These are phyloP conservation scores for Chimonanthus praecox DNA, from an alignment of 164 flowering plant genomes.

Conservation along the genomic window DNA sequence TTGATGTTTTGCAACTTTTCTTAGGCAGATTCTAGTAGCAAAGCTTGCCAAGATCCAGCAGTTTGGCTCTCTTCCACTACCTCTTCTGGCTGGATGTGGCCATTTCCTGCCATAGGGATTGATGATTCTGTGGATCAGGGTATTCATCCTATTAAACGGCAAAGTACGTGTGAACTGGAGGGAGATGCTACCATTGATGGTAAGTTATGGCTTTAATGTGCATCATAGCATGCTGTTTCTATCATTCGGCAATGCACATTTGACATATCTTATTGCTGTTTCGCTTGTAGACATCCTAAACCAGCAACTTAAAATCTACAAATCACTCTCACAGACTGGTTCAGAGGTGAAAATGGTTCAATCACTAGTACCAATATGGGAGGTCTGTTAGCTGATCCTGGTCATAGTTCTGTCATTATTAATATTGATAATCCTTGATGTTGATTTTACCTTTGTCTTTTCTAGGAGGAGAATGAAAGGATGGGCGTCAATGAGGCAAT, in stretches of 20 bases:
- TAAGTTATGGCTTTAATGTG: conserved; percentile 21
- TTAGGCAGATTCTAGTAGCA: conserved; percentile 58
- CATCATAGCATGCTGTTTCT: not conserved
- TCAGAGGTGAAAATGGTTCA: conserved; percentile 94
- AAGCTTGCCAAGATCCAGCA: conserved; percentile 24
- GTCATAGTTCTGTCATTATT: conserved; percentile 1
- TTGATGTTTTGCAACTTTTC: conserved; percentile 5
- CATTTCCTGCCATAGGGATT: conserved; percentile 21
- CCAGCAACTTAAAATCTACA: conserved; percentile 57
- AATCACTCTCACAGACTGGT: conserved; percentile 69
- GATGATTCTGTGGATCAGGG: conserved; percentile 28
- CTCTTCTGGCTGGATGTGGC: conserved; percentile 77
- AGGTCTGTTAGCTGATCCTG: conserved; percentile 46
- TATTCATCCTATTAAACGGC: conserved; percentile 37
- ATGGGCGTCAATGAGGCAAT: conserved; percentile 46
- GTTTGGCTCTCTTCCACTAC: conserved; percentile 76
- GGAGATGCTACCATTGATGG: conserved; percentile 86
- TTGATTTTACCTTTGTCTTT: conserved; percentile 11
- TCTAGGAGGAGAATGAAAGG: conserved; percentile 81
- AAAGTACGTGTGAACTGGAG: conserved; percentile 84
- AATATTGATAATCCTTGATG: not conserved
- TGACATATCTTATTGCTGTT: conserved; percentile 7
- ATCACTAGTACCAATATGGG: conserved; percentile 96
- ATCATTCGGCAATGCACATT: not conserved
- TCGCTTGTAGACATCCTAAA: conserved; percentile 69